These are phyloP conservation scores for Pythium apleroticum DNA, from an alignment of 352 stramenopile species.

Conservation along the genomic window DNA sequence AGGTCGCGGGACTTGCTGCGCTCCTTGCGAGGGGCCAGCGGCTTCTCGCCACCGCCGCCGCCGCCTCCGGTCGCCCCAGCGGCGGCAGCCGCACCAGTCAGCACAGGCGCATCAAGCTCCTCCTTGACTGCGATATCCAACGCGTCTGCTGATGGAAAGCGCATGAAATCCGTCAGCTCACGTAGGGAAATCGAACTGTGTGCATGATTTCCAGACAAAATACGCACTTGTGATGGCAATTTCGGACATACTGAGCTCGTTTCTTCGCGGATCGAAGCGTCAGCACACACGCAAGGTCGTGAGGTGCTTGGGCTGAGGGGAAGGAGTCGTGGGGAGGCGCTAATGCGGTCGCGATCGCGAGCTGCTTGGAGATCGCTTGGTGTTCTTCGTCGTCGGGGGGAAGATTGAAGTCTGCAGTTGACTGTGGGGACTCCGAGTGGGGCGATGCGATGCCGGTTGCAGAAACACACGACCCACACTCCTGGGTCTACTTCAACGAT, in stretches of 20 bases:
- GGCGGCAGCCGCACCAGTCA: constrained; percentile 8
- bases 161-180: neutral
- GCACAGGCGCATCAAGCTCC: constrained; percentile 20
- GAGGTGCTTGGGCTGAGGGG: neutral
- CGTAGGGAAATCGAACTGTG: neutral
- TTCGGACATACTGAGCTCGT: neutral
- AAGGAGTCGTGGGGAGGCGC: constrained; percentile 4
- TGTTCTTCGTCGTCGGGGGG: constrained; percentile 2
- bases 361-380: neutral
- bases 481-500: constrained; percentile 29
- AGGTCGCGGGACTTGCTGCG: constrained; percentile 85
- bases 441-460: constrained; percentile 21
- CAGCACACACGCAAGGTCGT: neutral
- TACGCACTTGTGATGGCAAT: constrained; percentile 7
- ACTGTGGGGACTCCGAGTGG: neutral
- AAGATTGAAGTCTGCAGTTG: neutral
- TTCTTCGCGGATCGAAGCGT: constrained; percentile 3
- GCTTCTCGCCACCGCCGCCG: constrained; percentile 45
- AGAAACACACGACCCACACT: constrained; percentile 32
- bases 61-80: constrained; percentile 15
- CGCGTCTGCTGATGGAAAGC: constrained; percentile 21
- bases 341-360: neutral
- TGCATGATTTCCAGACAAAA: neutral
- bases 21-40: constrained; percentile 62
- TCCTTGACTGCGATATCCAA: constrained; percentile 24